Evolutionary conservation across 1,139 yeast genomes (phyloP), one percentile per base, ranked within the genome.

Genomic region (Pichia sp.): DNA sequence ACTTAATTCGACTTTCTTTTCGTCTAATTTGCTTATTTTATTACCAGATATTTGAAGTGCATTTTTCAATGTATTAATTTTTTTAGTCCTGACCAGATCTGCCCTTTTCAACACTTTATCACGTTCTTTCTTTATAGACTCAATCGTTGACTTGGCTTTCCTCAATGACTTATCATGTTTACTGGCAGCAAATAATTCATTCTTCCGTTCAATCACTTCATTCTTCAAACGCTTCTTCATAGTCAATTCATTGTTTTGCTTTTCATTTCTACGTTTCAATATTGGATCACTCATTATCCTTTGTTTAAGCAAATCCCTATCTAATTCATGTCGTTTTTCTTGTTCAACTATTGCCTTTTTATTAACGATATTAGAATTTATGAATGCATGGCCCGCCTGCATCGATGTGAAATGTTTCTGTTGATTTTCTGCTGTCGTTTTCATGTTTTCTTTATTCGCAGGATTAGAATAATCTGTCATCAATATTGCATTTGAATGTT

Each of bases 301-400:
- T 23, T 56, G 56, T 30, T 48, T 51, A 29, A 47, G 39, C 7
- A 50, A 32, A 4, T 48, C 39, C 10, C 41, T 45, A 35, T 43
- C 52, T 16, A 49, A 35, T 23, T 43, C 30, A n/a, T 49, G 52
- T 20, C 46, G 48, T 4, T 47, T 28, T 33, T 49, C 49, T 24
- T 54, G 48, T 10, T 51, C 51, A 7, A 36, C 37, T 22, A 59
- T 20, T 6, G 54, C 47, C 9, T 50, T 50, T 11, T 81, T 76
- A 53, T 75, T 73, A 8, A 68, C 70, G 49, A 66, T 77, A 37
- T 68, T 67, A 34, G 70, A 73, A 51, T 69, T 66, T 53, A 70
- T 72, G 53, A 74, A 76, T 3, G 78, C 78, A 41, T 62, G 62
- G 26, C 74, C 72, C 2, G 74, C 69, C 20, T 62, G 58, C 2